Evolutionary conservation across 495 filamentous ascomycete species (phyloP), one percentile per base, ranked within the genome.

Genomic region (Gamarada debralockiae): DNA sequence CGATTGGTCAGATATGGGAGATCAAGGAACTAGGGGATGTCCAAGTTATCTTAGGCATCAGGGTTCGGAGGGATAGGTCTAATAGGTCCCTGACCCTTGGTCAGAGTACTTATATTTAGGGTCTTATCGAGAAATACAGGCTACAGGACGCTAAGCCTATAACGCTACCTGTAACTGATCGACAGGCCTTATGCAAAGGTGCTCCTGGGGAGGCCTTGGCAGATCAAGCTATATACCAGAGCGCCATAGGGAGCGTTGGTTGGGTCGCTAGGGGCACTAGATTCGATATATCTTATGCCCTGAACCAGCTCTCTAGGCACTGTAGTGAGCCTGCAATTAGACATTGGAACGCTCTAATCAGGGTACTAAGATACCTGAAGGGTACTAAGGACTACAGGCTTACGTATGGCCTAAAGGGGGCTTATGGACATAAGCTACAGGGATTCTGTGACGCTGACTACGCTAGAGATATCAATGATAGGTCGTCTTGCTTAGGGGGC

Each of bases 1-100:
- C 27, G 3, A 49, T 49, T 20, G 17, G 27, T 5, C 8, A 1
- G 14, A 2, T 49, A 1, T 49, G 29, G 46, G 33, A 49, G 17
- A 49, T 49, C 15, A 49, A 49, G 46, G 33, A 49, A 37, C 22
- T 49, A 38, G 46, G 46, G 46, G 29, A 49, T 2, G 9, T 49
- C 0, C 0, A 14, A 3, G 14, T 49, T 24, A 49, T 49, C 10
- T 8, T 49, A 1, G 29, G 46, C 15, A 5, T 49, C 12, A n/a
- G 21, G 3, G 18, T 49, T n/a, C 20, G 8, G 3, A 5, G 46
- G 10, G 29, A 49, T 38, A 1, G 29, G 1, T 0, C 12, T 0
- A 21, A 18, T 1, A 14, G 31, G 1, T 22, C 27, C 1, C 29
- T 49, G 9, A 21, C 36, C 3, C 8, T 49, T 9, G 33, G 38